phyloP scores from a whole-genome alignment of 1,139 yeast genomes.

The Debaryomycetaceae sp. region DNA sequence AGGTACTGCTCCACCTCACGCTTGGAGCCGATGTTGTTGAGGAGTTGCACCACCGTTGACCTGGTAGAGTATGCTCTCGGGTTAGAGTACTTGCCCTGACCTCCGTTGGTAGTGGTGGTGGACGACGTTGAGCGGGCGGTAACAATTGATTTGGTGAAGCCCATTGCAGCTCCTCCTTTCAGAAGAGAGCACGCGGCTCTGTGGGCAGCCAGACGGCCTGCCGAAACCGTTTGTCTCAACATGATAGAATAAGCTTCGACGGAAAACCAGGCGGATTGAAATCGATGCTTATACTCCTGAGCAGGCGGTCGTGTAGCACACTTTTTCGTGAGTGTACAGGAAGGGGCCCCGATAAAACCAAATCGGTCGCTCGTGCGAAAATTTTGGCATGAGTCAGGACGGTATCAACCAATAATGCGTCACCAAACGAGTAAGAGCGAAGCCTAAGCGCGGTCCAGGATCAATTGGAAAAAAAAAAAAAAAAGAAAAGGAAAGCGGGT shows the following conservation, averaged over 20 bases:
- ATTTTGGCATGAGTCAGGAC: slow-evolving; percentile 10
- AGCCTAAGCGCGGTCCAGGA: slow-evolving; percentile 40
- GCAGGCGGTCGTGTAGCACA: too few relatives aligned
- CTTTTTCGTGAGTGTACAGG: background rate
- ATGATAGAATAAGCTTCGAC: slow-evolving; percentile 8
- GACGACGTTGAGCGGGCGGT: slow-evolving; percentile 2
- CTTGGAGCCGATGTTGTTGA: slow-evolving; percentile 94
- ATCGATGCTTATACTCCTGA: too few relatives aligned
- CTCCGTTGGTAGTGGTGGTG: slow-evolving; percentile 4
- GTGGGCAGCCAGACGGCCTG: slow-evolving; percentile 9
- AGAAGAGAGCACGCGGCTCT: slow-evolving; percentile 6
- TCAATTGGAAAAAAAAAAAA: slow-evolving; percentile 17
- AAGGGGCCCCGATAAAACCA: slow-evolving; percentile 8
- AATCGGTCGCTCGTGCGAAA: slow-evolving; percentile 2
- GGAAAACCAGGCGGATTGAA: slow-evolving; percentile 6
- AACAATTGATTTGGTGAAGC: slow-evolving; percentile 1
- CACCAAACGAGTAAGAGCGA: slow-evolving; percentile 19
- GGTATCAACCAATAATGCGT: slow-evolving; percentile 27
- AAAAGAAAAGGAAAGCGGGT: slow-evolving; percentile 1
- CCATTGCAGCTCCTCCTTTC: slow-evolving; percentile 1
- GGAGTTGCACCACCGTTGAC: slow-evolving; percentile 89
- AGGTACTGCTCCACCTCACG: slow-evolving; percentile 97
- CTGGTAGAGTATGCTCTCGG: slow-evolving; percentile 53
- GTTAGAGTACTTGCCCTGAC: slow-evolving; percentile 2
- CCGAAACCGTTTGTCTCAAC: slow-evolving; percentile 14